Evolutionary conservation across 2,329 filamentous ascomycete species (phyloP).

Genomic region (Didymella glomerata): DNA sequence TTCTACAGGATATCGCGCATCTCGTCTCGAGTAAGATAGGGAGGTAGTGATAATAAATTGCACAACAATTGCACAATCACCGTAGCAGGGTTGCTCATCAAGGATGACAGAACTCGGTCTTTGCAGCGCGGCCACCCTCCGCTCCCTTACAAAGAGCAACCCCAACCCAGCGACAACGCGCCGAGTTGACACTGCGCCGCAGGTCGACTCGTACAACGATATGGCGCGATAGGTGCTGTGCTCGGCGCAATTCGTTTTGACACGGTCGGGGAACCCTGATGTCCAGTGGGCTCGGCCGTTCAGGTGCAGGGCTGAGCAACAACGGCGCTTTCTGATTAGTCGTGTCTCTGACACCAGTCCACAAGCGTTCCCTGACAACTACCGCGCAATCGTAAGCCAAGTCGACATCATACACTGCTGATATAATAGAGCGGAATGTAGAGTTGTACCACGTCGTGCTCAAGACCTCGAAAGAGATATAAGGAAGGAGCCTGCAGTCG

Average conservation of each 20-base stretch:
- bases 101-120: neutral
- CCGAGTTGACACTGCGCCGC: neutral
- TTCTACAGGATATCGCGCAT: too few species aligned
- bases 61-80: neutral
- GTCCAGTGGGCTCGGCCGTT: neutral
- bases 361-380: neutral
- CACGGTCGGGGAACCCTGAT: neutral
- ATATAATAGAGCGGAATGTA: slow-evolving; percentile 19
- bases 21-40: too few species aligned
- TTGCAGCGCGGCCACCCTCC: slow-evolving; percentile 6
- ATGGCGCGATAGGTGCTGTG: slow-evolving; percentile 17
- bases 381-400: slow-evolving; percentile 1
- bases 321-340: slow-evolving; percentile 5
- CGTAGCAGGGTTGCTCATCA: neutral
- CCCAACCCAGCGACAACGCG: neutral
- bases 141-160: slow-evolving; percentile 3
- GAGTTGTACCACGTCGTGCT: slow-evolving; percentile 8
- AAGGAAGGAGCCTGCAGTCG: neutral
- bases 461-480: neutral
- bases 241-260: slow-evolving; percentile 7
- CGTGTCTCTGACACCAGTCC: neutral
- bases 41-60: too few species aligned
- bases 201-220: neutral
- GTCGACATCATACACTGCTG: slow-evolving; percentile 5
- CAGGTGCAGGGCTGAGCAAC: neutral